Base-by-base conservation (phyloP, 2,329 filamentous ascomycete genomes). In the Shiraia sp. region DNA sequence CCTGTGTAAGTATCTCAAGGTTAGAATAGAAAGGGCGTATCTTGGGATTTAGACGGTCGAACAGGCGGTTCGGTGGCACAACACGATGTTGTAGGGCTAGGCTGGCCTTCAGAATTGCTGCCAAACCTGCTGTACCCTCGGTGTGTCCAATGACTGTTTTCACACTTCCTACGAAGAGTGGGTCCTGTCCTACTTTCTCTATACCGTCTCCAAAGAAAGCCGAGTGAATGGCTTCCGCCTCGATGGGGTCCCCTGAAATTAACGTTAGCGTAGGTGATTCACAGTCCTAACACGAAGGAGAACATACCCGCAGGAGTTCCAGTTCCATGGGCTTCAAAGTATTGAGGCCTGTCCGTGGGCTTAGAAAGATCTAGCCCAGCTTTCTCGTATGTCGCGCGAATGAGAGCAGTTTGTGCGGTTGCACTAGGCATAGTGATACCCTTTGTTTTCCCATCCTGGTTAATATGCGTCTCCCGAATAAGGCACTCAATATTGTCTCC, bases 361-460 rank as follows among this genome's bases (percentile, higher is more conserved):
- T 67, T 73, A 69, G n/a, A 33, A 33, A 13, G 3, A 33, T 69
- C 59, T 3, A 72, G 57, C 1, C 65, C 66, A 8, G 66, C 65
- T 3, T 60, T 61, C 6, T 51, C 55, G 40, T 72, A 72, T 10
- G 65, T 63, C 5, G 59, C 53, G n/a, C 57, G 50, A 29, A 72
- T 71, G 10, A 73, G 48, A 3, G 44, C 24, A 6, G 51, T 56
- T 46, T 73, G 71, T 10, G 68, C 65, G 19, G 56, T 52, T 5
- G 53, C 41, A 27, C 60, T 70, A 4, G 68, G 69, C 13, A 59
- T 53, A 1, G 66, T 66, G 30, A 73, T 65, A 7, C 69, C 68
- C 15, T 47, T 58, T 1, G 79, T 82, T 2, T 9, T 59, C 12
- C 81, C 81, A 53, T 83, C 79, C 34, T 67, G 60, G 38, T 73